A percentile compares a stretch with the other conserved stretches of the same genome.
Evolutionary conservation across 2,329 filamentous ascomycete species (phyloP).

Genomic region (Aureobasidium zeae): DNA sequence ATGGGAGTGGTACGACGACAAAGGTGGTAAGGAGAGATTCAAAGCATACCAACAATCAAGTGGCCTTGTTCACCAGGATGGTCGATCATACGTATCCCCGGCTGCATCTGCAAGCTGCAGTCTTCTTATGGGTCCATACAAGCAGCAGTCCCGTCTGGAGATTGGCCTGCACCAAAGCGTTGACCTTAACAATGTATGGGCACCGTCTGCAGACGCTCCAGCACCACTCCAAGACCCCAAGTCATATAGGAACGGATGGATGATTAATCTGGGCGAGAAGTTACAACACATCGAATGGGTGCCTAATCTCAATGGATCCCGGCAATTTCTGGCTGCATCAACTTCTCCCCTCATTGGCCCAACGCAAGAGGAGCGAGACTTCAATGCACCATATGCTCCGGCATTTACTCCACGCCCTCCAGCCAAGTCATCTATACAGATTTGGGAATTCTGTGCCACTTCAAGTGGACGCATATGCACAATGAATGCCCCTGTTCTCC

Average conservation of each 20-base stretch:
- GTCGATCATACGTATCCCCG: conserved; percentile 36
- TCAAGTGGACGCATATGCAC: conserved; percentile 35
- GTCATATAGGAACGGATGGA: conserved; percentile 38
- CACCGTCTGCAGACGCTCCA: conserved; percentile 17
- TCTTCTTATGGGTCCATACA: conserved; percentile 44
- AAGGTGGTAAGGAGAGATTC: conserved; percentile 35
- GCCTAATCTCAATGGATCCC: conserved; percentile 32
- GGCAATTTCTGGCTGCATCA: conserved; percentile 48
- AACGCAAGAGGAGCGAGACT: conserved; percentile 28
- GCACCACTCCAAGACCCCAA: conserved; percentile 24
- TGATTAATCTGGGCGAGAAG: conserved; percentile 47
- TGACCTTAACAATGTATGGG: conserved; percentile 40
- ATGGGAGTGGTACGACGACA: conserved; percentile 46
- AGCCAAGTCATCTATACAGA: conserved; percentile 45
- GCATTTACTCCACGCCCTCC: conserved; percentile 43
- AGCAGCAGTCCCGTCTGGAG: conserved; percentile 35
- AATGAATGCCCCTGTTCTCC: conserved; percentile 36
- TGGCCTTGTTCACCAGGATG: conserved; percentile 31
- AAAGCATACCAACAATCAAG: conserved; percentile 32
- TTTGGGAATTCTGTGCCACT: conserved; percentile 46
- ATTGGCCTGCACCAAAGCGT: conserved; percentile 36
- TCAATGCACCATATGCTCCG: conserved; percentile 32
- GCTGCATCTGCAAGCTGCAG: conserved; percentile 26
- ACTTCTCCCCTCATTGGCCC: conserved; percentile 25
- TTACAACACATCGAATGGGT: conserved; percentile 43